Evolutionary conservation across 306 rosid species (phyloP), one percentile per base, ranked within the genome.

Genomic region (Bauhinia variegata): DNA sequence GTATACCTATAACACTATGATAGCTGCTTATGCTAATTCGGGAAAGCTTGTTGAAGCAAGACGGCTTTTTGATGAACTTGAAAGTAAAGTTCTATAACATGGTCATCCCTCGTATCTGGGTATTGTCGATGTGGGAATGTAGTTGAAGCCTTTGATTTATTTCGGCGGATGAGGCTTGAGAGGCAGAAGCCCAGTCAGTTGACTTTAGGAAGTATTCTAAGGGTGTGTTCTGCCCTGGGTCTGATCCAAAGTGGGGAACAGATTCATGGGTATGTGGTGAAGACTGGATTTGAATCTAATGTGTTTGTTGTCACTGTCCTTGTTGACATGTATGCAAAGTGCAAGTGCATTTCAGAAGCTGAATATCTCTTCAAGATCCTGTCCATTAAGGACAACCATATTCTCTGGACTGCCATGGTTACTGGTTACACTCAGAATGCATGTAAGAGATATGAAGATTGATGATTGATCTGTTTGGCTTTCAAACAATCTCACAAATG

Each of bases 351-450:
- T 70, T 70, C 63, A 5, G 84, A 92, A 63, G 98, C 91, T 4
- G 97, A 84, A 72, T 48, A 58, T 69, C 85, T 89, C 28, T 89
- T 89, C 51, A 60, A 67, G 60, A 67, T 77, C 55, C 66, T 86
- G 72, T 36, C 75, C 10, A 84, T 66, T 60, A 77, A 67, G 75
- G 86, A 71, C 54, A 87, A 83, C 70, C 82, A 83, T 75, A 96
- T 89, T 36, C 65, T 83, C 53, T 89, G 96, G 96, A 86, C 91
- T 38, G 82, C 92, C 42, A 92, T 89, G 98, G 81, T 89, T 65
- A 81, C 96, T n/a, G 98, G 97, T 33, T 89, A 92, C 78, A 82
- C 96, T 72, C 93, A 83, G 31, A 89, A 78, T 89, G 98, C 93
- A 70, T 70, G 72, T 81, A 32, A 83, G 78, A 75, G 85, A 83